Evolutionary conservation across 306 rosid genomes (phyloP).

Genomic region (Gastrolobium villosum): DNA sequence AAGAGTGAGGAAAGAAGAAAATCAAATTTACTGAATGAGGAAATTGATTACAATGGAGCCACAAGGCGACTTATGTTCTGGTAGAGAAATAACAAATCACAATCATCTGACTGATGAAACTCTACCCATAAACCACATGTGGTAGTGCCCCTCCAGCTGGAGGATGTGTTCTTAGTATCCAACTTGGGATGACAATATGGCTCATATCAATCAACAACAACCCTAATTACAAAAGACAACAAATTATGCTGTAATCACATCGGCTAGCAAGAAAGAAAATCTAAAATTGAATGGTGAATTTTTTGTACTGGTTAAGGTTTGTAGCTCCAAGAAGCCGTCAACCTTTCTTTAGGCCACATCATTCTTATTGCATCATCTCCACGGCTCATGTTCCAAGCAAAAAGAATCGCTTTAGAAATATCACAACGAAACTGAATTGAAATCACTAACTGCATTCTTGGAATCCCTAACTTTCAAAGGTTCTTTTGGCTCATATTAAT

Average conservation of each 20-base stretch:
- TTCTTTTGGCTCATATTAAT: too few species aligned
- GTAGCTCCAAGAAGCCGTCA: too few species aligned
- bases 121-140: neutral
- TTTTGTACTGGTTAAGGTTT: neutral
- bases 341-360: too few species aligned
- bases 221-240: neutral
- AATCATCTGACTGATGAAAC: slow-evolving; percentile 21
- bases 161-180: too few species aligned
- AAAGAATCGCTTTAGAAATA: too few species aligned
- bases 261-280: slow-evolving; percentile 6
- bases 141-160: neutral
- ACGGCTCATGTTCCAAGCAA: too few species aligned
- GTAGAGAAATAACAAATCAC: slow-evolving; percentile 1
- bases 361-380: too few species aligned
- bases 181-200: too few species aligned
- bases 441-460: too few species aligned
- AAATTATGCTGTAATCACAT: neutral
- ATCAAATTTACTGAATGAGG: neutral
- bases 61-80: neutral
- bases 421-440: too few species aligned
- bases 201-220: too few species aligned
- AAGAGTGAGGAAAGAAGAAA: neutral
- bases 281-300: neutral
- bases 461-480: too few species aligned
- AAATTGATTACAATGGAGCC: neutral